Evolutionary conservation across 1,284 basidiomycete genomes (phyloP).

Genomic region (Sporisorium graminicola): DNA sequence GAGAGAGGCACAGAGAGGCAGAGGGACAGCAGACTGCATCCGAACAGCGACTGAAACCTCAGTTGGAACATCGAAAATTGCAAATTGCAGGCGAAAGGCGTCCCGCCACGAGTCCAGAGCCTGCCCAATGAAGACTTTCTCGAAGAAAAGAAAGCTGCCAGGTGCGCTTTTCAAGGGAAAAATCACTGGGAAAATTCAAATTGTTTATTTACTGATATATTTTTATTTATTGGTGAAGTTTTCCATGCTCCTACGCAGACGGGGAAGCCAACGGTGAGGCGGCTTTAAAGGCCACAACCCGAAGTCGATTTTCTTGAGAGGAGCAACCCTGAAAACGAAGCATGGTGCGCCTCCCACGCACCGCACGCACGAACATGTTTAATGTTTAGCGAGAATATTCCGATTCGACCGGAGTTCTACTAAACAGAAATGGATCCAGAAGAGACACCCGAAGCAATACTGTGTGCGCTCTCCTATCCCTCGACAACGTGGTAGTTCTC

Average conservation of each 20-base stretch:
- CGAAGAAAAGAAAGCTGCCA: too few species aligned
- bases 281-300: neutral
- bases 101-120: neutral
- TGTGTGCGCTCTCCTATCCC: too few species aligned
- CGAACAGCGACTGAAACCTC: neutral
- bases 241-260: conserved; percentile 3
- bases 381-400: neutral
- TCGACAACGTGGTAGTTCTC: too few species aligned
- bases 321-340: neutral
- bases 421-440: too few species aligned
- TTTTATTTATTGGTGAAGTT: neutral
- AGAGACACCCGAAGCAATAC: too few species aligned
- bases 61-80: neutral
- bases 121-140: too few species aligned
- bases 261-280: neutral
- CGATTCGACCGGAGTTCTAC: too few species aligned
- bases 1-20: neutral
- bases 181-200: neutral
- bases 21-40: neutral
- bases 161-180: neutral
- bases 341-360: conserved; percentile 5
- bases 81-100: neutral
- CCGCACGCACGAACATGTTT: too few species aligned
- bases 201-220: neutral
- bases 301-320: neutral